Evolutionary conservation across 805 yeast genomes (phyloP).

Genomic region (Lachancea sp.): DNA sequence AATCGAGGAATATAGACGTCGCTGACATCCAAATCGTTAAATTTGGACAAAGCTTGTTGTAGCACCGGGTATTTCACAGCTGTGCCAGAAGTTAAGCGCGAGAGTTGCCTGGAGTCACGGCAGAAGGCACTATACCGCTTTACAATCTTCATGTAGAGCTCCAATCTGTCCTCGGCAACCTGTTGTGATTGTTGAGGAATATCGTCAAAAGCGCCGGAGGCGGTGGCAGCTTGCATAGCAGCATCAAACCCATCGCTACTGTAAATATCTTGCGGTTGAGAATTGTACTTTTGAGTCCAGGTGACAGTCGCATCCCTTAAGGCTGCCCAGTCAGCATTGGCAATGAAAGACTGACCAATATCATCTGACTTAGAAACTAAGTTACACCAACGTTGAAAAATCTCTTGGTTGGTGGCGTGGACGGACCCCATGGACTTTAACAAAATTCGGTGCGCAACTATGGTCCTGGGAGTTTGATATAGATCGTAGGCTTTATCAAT

Average conservation of each 20-base stretch:
- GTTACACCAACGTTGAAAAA: constrained; percentile 51
- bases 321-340: constrained; percentile 82
- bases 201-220: constrained; percentile 36
- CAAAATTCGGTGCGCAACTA: constrained; percentile 64
- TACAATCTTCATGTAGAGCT: constrained; percentile 49
- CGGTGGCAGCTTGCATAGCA: constrained; percentile 35
- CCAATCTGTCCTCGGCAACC: constrained; percentile 39
- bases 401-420: constrained; percentile 44
- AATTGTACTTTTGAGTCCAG: constrained; percentile 28
- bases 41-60: constrained; percentile 36
- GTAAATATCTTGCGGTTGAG: constrained; percentile 10
- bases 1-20: constrained; percentile 40
- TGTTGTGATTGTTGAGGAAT: constrained; percentile 14
- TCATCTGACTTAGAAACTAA: constrained; percentile 44
- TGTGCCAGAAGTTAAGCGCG: constrained; percentile 41
- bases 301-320: constrained; percentile 64
- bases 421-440: constrained; percentile 68
- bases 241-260: constrained; percentile 29
- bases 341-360: constrained; percentile 54
- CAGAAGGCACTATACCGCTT: constrained; percentile 44
- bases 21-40: constrained; percentile 34
- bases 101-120: constrained; percentile 42
- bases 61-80: constrained; percentile 38
- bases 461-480: constrained; percentile 53
- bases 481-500: constrained; percentile 53